Evolutionary conservation across 164 flowering plant species (phyloP), one percentile per base, ranked within the genome.

Genomic region (Vitis rotundifolia): DNA sequence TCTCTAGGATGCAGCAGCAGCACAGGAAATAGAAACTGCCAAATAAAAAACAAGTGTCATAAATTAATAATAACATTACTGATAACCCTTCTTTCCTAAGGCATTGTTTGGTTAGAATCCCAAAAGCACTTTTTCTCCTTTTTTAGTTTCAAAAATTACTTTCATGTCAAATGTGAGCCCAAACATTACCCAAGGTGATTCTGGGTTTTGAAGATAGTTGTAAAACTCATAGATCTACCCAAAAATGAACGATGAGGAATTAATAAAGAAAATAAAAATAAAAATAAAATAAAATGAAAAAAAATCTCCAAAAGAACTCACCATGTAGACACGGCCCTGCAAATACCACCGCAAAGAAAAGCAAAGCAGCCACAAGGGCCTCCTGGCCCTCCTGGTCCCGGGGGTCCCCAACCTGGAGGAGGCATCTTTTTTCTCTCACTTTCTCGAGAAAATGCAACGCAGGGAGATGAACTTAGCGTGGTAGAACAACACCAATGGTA

Each of bases 1-100:
- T 76, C 58, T 78, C 82, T 2, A 80, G 49, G 66, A 76, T 58
- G 75, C 83, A 83, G 79, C 83, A 83, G 60, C 83, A 83, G 58
- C 82, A 80, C 58, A 83, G 69, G 19, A 72, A 48, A 51, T 76
- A 80, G 26, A 76, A 71, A 66, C 86, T 80, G 82, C 80, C 44
- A 70, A 37, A 49, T 60, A 11, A 55, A 15, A 31, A 11, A 11
- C 22, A 26, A 22, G 11, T 14, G 28, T 11, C 19, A 37, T 37
- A 37, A 37, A 37, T 6, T 37, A 6, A 37, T 37, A 37, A 37
- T 37, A 37, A 37, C 44, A 37, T 37, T 5, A 6, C 44, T 3
- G 44, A 37, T 37, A 37, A 37, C 44, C 44, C 44, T 37, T 6
- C 7, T 37, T 37, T 37, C 7, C 7, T 37, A 37, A 37, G 44